Percentiles rank a stretch among this genome's conserved stretches.
phyloP scores from a whole-genome alignment of 257 asterid species.

The Lithospermum erythrorhizon region DNA sequence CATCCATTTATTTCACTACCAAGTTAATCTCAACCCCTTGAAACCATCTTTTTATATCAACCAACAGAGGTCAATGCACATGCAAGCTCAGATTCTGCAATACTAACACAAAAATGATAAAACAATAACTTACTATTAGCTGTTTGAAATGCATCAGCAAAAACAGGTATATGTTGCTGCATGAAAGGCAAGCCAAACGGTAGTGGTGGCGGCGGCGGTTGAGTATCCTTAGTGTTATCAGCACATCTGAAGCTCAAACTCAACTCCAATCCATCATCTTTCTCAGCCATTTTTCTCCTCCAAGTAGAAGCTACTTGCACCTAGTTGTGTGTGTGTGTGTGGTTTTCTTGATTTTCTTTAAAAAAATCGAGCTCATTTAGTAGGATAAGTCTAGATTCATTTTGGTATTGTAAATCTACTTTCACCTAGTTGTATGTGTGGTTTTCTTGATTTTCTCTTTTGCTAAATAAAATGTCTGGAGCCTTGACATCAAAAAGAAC shows the following conservation, averaged over 20 bases:
- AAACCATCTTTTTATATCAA: conserved; percentile 4
- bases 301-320: conserved; percentile 5
- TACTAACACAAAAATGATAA: not conserved
- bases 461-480: conserved; percentile 1
- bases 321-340: conserved; percentile 1
- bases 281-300: conserved; percentile 35
- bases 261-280: conserved; percentile 52
- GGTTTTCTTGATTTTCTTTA: conserved; percentile 5
- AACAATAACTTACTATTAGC: conserved; percentile 34
- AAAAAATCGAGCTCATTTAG: too few relatives aligned
- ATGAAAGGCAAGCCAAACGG: conserved; percentile 41
- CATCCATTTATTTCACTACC: conserved; percentile 2
- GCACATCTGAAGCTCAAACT: conserved; percentile 51
- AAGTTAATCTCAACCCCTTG: conserved; percentile 4
- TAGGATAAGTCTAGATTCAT: too few relatives aligned
- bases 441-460: conserved; percentile 6
- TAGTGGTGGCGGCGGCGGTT: conserved; percentile 5
- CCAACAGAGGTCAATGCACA: conserved; percentile 2
- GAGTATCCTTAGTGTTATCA: conserved; percentile 12
- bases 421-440: conserved; percentile 4
- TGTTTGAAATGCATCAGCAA: conserved; percentile 25
- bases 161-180: conserved; percentile 22
- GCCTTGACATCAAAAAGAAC: conserved; percentile 8
- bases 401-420: too few relatives aligned
- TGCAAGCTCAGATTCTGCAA: conserved; percentile 6